Evolutionary conservation across 805 yeast genomes (phyloP), one percentile per base, ranked within the genome.

Genomic region (Candida sakaeoensis): DNA sequence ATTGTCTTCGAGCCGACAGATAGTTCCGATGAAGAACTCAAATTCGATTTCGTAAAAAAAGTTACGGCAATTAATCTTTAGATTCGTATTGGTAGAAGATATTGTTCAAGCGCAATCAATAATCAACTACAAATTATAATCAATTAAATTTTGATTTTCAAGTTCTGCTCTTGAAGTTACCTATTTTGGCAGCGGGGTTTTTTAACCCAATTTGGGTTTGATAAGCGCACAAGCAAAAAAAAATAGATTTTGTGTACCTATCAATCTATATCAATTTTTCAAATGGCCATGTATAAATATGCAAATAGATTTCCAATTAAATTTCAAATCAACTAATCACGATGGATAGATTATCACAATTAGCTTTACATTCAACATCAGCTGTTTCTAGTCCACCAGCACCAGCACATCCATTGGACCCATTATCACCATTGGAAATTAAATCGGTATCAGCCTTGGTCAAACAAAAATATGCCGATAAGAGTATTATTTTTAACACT

Each of bases 391-490:
- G 81, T 19, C 82, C 82, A 35, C 64, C 79, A 37, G 56, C 68
- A 3, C 82, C 85, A 44, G 65, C 65, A 12, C 85, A 81, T 60
- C 87, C 87, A 12, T 67, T 82, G 56, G 90, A 84, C 63, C 91
- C 90, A 8, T 73, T 84, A 47, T 63, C 82, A 35, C 70, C 76
- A 18, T 74, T 56, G 39, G 91, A 84, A 64, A 79, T 84, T 55
- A 68, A 70, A 51, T 69, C 75, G 10, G 80, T 74, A 19, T 70
- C 83, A n/a, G 55, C 60, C 28, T 58, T 79, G 34, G 66, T 84
- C 43, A 75, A 72, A 55, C 61, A 64, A 17, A 55, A 74, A 45
- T 78, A 68, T 51, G 55, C 63, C 34, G 76, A 75, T 15, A 66
- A 59, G 37, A 46, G 53, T 17, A 64, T 82, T 44, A 53, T 71